Base-by-base conservation (phyloP, 768 basidiomycete species). In the Mycena amicta region DNA sequence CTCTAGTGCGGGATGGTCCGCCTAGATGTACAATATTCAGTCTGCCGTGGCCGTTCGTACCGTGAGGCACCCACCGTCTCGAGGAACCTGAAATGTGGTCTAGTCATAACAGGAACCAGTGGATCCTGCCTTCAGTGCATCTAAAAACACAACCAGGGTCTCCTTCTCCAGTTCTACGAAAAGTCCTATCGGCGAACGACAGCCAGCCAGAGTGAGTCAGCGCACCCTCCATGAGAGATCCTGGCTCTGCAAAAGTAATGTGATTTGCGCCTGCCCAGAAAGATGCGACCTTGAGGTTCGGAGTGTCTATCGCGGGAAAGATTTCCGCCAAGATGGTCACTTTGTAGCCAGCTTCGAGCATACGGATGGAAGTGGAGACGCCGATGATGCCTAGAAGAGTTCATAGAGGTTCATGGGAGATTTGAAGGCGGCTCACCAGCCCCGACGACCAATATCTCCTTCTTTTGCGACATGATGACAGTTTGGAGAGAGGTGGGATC, bases 261-360 rank as follows among this genome's bases (percentile, higher is more conserved):
- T 65, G 63, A 31, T 62, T 54, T 3, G 63, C 63, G 2, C 55
- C 63, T 0, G 84, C 84, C 84, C 84, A 86, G 20, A 75, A 76
- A 45, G 80, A 82, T 3, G 84, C 80, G 63, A 80, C 83, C 20
- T 74, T 67, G 59, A 82, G 78, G 23, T 70, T 74, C 63, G 79
- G 82, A 57, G 39, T 8, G 23, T 86, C 84, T 8, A 49, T 49
- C 12, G 73, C 78, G 0, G 85, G 84, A 37, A 84, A 72, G 1
- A 72, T 71, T 46, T 83, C 82, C 0, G 85, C 82, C n/a, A 85
- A 68, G 52, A 86, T 74, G 1, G 77, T 78, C 12, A 86, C 83
- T 1, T 61, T 64, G 62, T 79, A 79, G 18, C 77, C 77, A 11
- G 71, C 73, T 61, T 83, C 79, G 54, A 82, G 80, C 4, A 82